Evolutionary conservation across 192 early-diverging fungal species (phyloP).

Genomic region (Funneliformis geosporum): DNA sequence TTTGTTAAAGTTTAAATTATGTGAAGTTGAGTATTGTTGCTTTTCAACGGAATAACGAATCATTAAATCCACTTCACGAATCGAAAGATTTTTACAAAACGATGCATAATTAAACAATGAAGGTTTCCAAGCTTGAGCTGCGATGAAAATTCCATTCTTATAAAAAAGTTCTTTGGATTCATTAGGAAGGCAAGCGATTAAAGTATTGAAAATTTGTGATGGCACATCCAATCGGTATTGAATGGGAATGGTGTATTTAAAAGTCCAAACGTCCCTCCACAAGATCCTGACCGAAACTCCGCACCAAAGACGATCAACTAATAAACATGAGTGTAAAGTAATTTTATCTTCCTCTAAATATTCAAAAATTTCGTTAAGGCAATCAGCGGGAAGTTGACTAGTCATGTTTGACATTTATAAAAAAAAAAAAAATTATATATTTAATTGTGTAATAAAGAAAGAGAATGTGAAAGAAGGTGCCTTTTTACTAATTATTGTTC

Average conservation of each 20-base stretch:
- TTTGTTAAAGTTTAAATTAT: background rate
- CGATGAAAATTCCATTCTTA: no score
- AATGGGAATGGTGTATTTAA: no score
- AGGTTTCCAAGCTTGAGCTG: no score
- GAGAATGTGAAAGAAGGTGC: no score
- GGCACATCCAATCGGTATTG: no score
- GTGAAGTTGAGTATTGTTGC: background rate
- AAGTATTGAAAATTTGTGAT: background rate
- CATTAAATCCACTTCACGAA: background rate
- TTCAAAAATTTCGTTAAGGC: background rate
- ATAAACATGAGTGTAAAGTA: background rate
- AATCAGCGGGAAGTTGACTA: background rate
- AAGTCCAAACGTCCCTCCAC: background rate
- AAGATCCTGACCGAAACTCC: background rate
- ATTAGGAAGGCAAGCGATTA: background rate
- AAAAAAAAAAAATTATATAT: no score
- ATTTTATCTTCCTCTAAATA: background rate
- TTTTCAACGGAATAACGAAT: background rate
- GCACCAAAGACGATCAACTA: background rate
- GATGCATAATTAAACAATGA: no score
- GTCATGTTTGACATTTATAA: no score
- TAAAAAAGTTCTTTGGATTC: background rate
- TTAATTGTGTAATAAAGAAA: no score
- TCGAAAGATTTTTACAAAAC: background rate
- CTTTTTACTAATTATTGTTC: no score